Base-by-base conservation (phyloP, 1,284 basidiomycete species). In the Microstroma glucosiphilum region DNA sequence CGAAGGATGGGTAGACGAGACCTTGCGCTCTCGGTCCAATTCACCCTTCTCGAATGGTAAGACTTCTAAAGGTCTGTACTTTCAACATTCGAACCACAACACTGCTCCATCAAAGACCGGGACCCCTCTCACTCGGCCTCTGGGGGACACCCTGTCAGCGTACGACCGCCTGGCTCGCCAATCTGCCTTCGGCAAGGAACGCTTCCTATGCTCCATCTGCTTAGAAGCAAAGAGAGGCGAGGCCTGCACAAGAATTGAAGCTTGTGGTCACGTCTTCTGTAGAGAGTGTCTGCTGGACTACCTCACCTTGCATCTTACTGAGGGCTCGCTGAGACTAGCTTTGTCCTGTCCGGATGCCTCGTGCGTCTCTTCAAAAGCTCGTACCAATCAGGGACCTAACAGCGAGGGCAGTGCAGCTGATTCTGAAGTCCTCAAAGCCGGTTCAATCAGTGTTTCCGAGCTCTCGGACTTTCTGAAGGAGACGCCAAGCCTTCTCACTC, bases 201-300 rank as follows among this genome's bases (percentile, higher is more conserved):
- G 61, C 21, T 62, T 54, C 59, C 23, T 40, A 26, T 66, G 64
- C 53, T 56, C 55, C 42, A 66, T 66, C 41, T 66, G 64, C 48
- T 48, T 66, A 23, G 64, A 66, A 37, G 61, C 59, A 1, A 26
- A 30, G 30, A 25, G 46, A 26, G 64, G 64, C 12, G 48, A 53
- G 11, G 37, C 54, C n/a, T 66, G 64, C 23, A 53, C 51, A 2
- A 59, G 57, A 6, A 9, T 66, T 2, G 26, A 43, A 12, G 56
- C 23, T 9, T 66, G 64, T 57, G 40, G 40, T 1, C 64, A 66
- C 57, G 53, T 66, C 61, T 66, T 66, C 43, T 66, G 64, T 57
- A 21, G 57, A 23, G 53, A 56, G 15, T 66, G 64, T 37, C 59
- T 66, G 7, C 19, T 37, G 1, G 64, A 59, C 53, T 66, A 66